These are phyloP conservation scores for Clonostachys rhizophaga DNA, from an alignment of 2,329 filamentous ascomycete genomes.

Conservation along the genomic window DNA sequence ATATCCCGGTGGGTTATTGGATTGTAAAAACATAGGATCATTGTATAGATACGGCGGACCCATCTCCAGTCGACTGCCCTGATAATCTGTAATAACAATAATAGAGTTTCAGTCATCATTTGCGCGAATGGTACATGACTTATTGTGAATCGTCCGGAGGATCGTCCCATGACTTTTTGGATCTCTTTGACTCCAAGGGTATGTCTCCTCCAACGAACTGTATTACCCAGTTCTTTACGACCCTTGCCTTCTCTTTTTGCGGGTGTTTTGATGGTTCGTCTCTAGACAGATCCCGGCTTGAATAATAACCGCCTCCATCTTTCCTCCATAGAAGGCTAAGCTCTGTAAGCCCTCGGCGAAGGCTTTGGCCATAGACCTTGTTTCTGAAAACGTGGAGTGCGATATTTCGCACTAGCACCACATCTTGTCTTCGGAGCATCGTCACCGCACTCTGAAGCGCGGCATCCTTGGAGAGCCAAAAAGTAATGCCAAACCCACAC, in stretches of 20 bases:
- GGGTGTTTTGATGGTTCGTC: conserved; percentile 21
- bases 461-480: conserved; percentile 63
- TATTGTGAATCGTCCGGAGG: conserved; percentile 35
- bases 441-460: conserved; percentile 22
- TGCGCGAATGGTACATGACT: neutral
- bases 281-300: conserved; percentile 38
- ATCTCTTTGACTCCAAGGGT: conserved; percentile 5
- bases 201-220: conserved; percentile 54
- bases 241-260: conserved; percentile 58
- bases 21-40: neutral
- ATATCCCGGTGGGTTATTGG: neutral
- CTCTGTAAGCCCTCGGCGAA: conserved; percentile 66
- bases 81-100: too few species aligned
- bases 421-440: conserved; percentile 63
- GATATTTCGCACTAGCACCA: conserved; percentile 76
- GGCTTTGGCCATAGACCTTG: conserved; percentile 79
- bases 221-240: conserved; percentile 71
- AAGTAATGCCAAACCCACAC: conserved; percentile 75
- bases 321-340: conserved; percentile 60
- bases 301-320: conserved; percentile 51
- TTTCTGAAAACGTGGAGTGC: conserved; percentile 71
- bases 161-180: conserved; percentile 25
- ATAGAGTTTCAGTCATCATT: too few species aligned
- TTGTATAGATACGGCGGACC: too few species aligned
- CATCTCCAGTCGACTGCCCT: too few species aligned